A percentile compares a stretch with the other conserved stretches of the same genome.
Evolutionary conservation across 2,329 filamentous ascomycete genomes (phyloP).

Genomic region (Trichoderma harzianum): DNA sequence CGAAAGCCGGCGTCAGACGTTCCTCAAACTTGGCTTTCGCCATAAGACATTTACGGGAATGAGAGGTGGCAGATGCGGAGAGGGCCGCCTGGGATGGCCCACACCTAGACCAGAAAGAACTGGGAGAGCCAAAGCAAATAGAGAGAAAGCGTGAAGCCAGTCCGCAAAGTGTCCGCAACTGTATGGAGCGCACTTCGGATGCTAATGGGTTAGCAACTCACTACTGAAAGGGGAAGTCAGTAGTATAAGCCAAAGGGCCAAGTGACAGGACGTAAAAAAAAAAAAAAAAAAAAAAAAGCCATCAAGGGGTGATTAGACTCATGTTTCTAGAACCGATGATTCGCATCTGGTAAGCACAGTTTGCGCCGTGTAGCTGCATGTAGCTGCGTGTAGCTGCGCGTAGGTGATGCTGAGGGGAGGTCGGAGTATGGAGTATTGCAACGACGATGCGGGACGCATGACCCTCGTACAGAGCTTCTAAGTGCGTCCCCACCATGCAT

Average conservation of each 20-base stretch:
- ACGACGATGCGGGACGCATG: conserved; percentile 14
- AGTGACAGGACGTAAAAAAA: neutral
- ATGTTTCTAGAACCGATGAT: neutral
- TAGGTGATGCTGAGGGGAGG: conserved; percentile 4
- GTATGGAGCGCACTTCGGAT: neutral
- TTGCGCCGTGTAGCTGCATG: neutral
- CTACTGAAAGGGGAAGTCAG: neutral
- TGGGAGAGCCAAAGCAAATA: neutral
- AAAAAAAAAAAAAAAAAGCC: too few species aligned
- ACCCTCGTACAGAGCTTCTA: conserved; percentile 17
- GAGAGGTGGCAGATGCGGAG: conserved; percentile 1
- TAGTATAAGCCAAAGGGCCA: neutral
- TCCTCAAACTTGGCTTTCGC: neutral
- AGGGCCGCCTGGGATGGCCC: conserved; percentile 19
- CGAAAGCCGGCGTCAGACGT: neutral
- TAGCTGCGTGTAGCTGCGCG: neutral
- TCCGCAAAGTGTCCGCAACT: conserved; percentile 7
- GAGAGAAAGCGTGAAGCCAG: conserved; percentile 3
- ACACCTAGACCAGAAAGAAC: neutral
- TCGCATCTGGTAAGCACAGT: neutral
- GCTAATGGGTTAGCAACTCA: neutral
- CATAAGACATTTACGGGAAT: neutral
- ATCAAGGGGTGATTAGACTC: neutral
- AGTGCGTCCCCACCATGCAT: conserved; percentile 14
- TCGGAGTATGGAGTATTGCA: conserved; percentile 1